Evolutionary conservation across 495 filamentous ascomycete genomes (phyloP), one percentile per base, ranked within the genome.

Genomic region (Astrothelium subdiscretum): DNA sequence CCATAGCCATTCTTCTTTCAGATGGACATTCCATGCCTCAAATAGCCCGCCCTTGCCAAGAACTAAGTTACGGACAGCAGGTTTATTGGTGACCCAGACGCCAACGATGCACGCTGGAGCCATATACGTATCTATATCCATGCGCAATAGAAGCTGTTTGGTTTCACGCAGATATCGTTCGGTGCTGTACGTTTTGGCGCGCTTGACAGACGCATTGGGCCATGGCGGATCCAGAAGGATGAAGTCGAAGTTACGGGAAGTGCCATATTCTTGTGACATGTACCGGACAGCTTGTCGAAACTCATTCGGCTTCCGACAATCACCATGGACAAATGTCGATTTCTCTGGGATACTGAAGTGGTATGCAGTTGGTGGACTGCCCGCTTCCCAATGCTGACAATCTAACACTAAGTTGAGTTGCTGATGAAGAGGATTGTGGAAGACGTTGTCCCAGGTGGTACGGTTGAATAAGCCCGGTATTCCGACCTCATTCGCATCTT

Each of bases 211-310:
- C n/a, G 83, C 80, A 69, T 96, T 97, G 1, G 90, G 87, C 92
- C 92, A 98, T 2, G 94, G 94, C 22, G 94, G 94, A 70, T 97
- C 94, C 8, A 97, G 80, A 27, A 96, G 73, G 54, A 97, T 81
- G 40, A 96, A 76, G 70, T 92, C 79, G 74, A 96, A 96, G 59
- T 76, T 74, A 3, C 74, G 69, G 18, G 67, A 66, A 8, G 66
- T 60, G 2, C 57, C 58, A 27, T 68, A 40, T 15, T 71, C 63
- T 12, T 67, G 54, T 20, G 72, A 63, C 13, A 70, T 59, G 5
- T 67, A 57, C 32, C 65, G 67, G 51, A 73, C 59, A 59, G 68
- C 65, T 12, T 38, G 59, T 27, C 68, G 72, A 58, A 75, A 71
- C 24, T 38, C 26, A 29, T 48, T 62, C 1, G 71, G 60, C 26